Percentiles rank a stretch among this genome's conserved stretches.
These are phyloP conservation scores for Eucalyptus paniculata DNA, from an alignment of 345 rosid species.

Conservation along the genomic window DNA sequence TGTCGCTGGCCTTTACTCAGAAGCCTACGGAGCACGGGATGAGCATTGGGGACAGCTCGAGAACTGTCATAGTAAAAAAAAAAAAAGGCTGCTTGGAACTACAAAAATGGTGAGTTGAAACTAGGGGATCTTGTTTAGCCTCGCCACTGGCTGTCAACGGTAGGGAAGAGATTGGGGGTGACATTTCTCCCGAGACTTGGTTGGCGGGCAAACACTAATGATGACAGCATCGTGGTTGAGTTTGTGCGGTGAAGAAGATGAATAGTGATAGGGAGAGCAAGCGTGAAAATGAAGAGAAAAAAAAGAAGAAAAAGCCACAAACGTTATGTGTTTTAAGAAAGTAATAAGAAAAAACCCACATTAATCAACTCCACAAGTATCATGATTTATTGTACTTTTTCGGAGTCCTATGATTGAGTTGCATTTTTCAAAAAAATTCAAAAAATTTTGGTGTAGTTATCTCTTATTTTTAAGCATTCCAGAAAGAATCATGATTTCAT, in stretches of 20 bases:
- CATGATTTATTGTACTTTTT: neutral
- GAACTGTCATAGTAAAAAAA: neutral
- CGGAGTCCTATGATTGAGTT: neutral
- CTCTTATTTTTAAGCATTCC: neutral
- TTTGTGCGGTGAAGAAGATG: neutral
- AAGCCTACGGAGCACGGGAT: neutral
- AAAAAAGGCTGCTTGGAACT: neutral
- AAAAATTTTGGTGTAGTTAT: neutral
- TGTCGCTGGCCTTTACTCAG: neutral
- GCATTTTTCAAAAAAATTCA: too few species aligned
- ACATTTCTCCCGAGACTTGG: neutral
- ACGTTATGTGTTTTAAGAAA: too few species aligned
- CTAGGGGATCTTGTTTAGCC: neutral
- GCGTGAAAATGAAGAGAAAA: too few species aligned
- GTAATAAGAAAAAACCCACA: neutral
- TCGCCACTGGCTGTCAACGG: neutral
- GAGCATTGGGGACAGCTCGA: neutral
- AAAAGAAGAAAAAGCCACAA: neutral
- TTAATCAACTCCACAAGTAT: neutral
- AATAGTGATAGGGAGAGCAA: neutral
- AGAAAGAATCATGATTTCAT: neutral
- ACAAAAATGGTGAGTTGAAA: neutral
- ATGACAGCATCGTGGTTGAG: neutral
- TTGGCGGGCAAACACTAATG: neutral
- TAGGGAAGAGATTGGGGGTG: neutral